Conservation (phyloP, 106 monocot species). For the Acanthochlamys bracteata region DNA sequence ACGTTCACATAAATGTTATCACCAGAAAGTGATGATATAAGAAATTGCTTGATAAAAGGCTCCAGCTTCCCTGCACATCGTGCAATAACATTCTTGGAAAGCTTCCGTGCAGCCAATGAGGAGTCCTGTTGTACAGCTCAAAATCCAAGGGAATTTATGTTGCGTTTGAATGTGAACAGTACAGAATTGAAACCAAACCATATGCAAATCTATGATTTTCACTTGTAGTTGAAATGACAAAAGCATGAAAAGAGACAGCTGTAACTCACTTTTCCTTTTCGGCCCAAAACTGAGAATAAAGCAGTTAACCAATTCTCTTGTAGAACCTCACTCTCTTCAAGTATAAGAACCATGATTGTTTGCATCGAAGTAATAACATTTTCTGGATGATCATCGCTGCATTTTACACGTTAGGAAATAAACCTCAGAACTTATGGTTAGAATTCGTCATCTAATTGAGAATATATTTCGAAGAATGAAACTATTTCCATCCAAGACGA, state of each 20-base stretch:
- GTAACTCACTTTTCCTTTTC: constrained; percentile 53
- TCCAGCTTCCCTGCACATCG: constrained; percentile 79
- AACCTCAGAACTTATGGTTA: no score
- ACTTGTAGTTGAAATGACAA: no score
- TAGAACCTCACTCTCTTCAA: constrained; percentile 95
- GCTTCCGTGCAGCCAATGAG: constrained; percentile 68
- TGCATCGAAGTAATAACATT: constrained; percentile 78
- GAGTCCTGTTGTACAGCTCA: constrained; percentile 27
- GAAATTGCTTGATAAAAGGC: constrained; percentile 72
- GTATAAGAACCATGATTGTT: constrained; percentile 82
- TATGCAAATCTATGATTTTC: not conserved
- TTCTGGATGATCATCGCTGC: constrained; percentile 86
- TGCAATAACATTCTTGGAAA: constrained; percentile 80
- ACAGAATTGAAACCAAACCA: no score
- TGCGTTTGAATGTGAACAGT: no score
- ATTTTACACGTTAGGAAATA: constrained; percentile 3
- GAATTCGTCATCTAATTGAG: no score
- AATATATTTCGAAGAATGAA: no score
- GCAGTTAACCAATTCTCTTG: constrained; percentile 61
- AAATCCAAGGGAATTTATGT: no score
- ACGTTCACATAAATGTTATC: constrained; percentile 36
- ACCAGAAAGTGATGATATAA: constrained; percentile 74
- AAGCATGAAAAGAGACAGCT: not conserved
- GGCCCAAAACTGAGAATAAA: constrained; percentile 68
- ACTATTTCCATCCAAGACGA: no score